Base-by-base conservation (phyloP, 2,329 filamentous ascomycete genomes). In the Calcarisporium arbuscula region DNA sequence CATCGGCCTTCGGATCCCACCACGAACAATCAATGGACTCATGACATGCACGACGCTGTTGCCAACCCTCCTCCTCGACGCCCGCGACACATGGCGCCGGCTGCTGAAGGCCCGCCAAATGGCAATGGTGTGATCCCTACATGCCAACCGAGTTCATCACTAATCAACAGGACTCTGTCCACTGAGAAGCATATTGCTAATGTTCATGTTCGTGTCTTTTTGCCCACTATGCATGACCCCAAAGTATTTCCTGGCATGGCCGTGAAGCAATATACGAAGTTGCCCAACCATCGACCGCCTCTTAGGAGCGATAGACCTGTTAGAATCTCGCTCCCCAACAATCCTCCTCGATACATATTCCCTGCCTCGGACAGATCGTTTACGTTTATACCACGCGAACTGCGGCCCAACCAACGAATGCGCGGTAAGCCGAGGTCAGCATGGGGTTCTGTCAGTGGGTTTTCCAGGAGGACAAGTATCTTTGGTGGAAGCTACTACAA, bases 261-360 rank as follows among this genome's bases (percentile, higher is more conserved):
- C 30, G 79, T 94, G 45, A 92, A 86, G 58, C 85, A 92, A 52
- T 90, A 98, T 61, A 95, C 88, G 26, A 88, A 90, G 49, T 75
- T 98, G 31, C 92, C 92, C 15, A 87, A 96, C 54, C 92, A 96
- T 60, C 81, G 92, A 16, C 92, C 92, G 15, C 92, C 92, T 33
- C 74, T 98, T 31, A 84, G 92, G 43, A 82, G 92, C 49, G 92
- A 98, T 65, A 98, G 96, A 57, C 92, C 92, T 7, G 92, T 96
- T 26, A 82, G 92, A 32, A 86, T 98, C 47, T 95, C 88, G 8
- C 70, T 98, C 27, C 90, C 92, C 3, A 73, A 83, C 19, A 74
- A 84, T 43, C 68, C 78, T 10, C 85, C 87, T 22, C 79, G 85
- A 43, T 95, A 95, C 59, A 89, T 95, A 41, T 95, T 92, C 61